A percentile compares a stretch with the other conserved stretches of the same genome.
These are phyloP conservation scores for Nakaseomyces bracarensis DNA, from an alignment of 1,139 yeast genomes.

Conservation along the genomic window DNA sequence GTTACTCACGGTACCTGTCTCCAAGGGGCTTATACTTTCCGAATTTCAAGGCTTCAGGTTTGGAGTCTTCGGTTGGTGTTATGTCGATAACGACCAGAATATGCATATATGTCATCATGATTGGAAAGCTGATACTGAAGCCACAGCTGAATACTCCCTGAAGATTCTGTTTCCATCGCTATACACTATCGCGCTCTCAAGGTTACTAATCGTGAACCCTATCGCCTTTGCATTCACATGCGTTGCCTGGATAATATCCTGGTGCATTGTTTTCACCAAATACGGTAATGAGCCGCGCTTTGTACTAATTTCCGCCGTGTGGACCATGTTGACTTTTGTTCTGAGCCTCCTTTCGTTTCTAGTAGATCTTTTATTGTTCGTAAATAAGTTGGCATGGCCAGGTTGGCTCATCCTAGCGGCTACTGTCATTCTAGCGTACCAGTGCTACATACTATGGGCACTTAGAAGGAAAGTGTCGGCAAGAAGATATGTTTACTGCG, in stretches of 20 bases:
- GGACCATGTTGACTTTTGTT: conserved; percentile 40
- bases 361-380: conserved; percentile 47
- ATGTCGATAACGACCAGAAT: conserved; percentile 41
- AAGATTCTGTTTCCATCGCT: conserved; percentile 38
- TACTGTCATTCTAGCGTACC: conserved; percentile 39
- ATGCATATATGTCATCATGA: conserved; percentile 24
- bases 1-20: conserved; percentile 45
- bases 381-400: conserved; percentile 55
- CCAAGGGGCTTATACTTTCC: conserved; percentile 41
- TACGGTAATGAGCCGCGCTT: conserved; percentile 32
- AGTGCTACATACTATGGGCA: conserved; percentile 22
- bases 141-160: conserved; percentile 26
- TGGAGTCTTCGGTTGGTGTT: conserved; percentile 84
- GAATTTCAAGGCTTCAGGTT: conserved; percentile 45
- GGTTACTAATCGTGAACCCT: conserved; percentile 70
- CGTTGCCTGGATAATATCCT: conserved; percentile 37
- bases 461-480: conserved; percentile 47
- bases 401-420: conserved; percentile 62
- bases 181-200: conserved; percentile 61
- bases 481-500: conserved; percentile 28
- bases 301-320: conserved; percentile 29
- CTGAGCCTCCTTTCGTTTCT: conserved; percentile 45
- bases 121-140: conserved; percentile 19
- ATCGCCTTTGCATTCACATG: conserved; percentile 61
- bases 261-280: conserved; percentile 31